Percentiles rank a stretch among this genome's conserved stretches.
Evolutionary conservation across 768 basidiomycete genomes (phyloP).

Genomic region (Tulasnella sp.): DNA sequence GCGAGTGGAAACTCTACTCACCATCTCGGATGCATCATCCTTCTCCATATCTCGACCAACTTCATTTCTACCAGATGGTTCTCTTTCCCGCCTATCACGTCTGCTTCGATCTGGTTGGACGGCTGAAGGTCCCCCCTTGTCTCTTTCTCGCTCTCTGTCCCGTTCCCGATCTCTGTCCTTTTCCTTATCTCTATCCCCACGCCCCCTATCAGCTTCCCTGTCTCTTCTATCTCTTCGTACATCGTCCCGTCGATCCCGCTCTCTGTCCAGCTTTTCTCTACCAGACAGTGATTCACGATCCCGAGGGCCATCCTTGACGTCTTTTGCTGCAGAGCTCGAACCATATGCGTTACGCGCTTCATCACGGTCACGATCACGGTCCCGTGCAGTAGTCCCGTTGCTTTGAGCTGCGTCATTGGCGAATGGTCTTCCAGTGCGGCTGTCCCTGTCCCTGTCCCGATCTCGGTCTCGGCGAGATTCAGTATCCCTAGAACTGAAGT

Average conservation of each 20-base stretch:
- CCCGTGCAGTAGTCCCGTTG: no score
- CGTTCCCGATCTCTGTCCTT: neutral
- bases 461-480: slow-evolving; percentile 1
- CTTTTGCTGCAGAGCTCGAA: no score
- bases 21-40: slow-evolving; percentile 2
- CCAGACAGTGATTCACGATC: no score
- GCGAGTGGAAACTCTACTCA: neutral
- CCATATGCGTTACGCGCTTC: no score
- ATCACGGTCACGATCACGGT: no score
- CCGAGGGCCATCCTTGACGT: no score
- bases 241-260: neutral
- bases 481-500: neutral
- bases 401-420: no score
- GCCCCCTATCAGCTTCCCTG: slow-evolving; percentile 1
- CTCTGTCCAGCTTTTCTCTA: neutral
- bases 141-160: slow-evolving; percentile 4
- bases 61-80: no score
- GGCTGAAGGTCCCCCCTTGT: neutral
- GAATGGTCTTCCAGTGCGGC: no score
- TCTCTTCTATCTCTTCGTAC: neutral
- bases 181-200: neutral
- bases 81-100: no score
- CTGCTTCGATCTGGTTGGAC: slow-evolving; percentile 1
- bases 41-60: no score
- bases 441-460: slow-evolving; percentile 2